A percentile compares a stretch with the other conserved stretches of the same genome.
phyloP scores from a whole-genome alignment of 257 asterid genomes.

The Cruciata laevipes region DNA sequence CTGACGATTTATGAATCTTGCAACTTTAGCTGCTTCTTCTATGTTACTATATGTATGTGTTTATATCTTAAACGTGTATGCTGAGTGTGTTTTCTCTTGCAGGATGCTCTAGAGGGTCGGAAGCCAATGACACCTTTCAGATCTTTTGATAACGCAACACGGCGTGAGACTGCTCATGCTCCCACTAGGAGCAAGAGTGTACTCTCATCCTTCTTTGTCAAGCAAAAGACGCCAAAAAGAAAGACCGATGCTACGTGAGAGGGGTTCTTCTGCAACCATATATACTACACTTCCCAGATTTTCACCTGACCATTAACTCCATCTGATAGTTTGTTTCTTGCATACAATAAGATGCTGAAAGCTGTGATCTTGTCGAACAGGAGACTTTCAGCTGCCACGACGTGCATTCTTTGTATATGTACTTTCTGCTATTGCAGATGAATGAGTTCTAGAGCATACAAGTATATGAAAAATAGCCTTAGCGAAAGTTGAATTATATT shows the following conservation, averaged over 20 bases:
- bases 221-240: slow-evolving; percentile 49
- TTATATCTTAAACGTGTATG: not conserved
- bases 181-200: slow-evolving; percentile 63
- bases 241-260: slow-evolving; percentile 22
- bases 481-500: not conserved
- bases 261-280: slow-evolving; percentile 3
- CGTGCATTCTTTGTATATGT: not conserved
- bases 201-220: slow-evolving; percentile 63
- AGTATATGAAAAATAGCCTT: not conserved
- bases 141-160: slow-evolving; percentile 42
- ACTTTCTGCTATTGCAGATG: not conserved
- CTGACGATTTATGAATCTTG: not conserved
- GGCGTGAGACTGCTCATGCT: slow-evolving; percentile 30
- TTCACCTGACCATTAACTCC: slow-evolving; percentile 7
- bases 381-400: not conserved
- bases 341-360: slow-evolving; percentile 14
- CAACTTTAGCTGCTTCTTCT: not conserved
- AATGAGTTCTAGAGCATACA: not conserved
- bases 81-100: slow-evolving; percentile 16
- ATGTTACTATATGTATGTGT: not conserved
- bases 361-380: not conserved
- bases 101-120: slow-evolving; percentile 49
- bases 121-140: slow-evolving; percentile 45
- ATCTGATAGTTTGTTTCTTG: slow-evolving; percentile 2
- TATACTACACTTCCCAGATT: not conserved